Conservation (phyloP, 306 rosid genomes). For the Phaseolus lunatus region DNA sequence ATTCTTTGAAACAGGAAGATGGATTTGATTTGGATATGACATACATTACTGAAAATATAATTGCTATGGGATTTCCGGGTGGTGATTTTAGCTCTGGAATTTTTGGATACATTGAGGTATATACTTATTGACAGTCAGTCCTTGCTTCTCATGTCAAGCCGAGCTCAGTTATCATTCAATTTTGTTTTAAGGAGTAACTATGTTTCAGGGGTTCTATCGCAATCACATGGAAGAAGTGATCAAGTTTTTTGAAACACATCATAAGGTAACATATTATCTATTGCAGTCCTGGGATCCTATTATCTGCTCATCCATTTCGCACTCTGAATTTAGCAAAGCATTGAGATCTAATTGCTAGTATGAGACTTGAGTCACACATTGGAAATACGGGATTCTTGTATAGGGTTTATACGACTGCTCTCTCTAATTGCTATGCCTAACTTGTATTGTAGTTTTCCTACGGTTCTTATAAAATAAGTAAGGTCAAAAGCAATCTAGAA, state of each 20-base stretch:
- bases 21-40: constrained; percentile 94
- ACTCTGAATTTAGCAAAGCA: neutral
- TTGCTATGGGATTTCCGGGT: constrained; percentile 96
- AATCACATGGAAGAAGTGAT: constrained; percentile 98
- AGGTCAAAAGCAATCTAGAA: constrained; percentile 25
- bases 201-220: constrained; percentile 89
- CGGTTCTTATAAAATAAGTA: neutral
- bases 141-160: constrained; percentile 40
- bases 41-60: constrained; percentile 87
- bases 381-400: neutral
- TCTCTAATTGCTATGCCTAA: neutral
- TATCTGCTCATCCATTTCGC: constrained; percentile 1
- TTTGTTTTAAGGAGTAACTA: constrained; percentile 44
- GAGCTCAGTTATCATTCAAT: constrained; percentile 40
- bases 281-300: constrained; percentile 29
- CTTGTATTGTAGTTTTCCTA: neutral
- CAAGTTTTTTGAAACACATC: constrained; percentile 82
- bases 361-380: neutral
- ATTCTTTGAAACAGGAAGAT: constrained; percentile 65
- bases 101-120: constrained; percentile 93
- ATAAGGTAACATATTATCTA: constrained; percentile 64
- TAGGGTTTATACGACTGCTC: no score
- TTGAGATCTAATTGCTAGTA: neutral
- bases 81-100: constrained; percentile 92
- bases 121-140: constrained; percentile 17